phyloP scores from a whole-genome alignment of 768 basidiomycete species.

The Leccinum boreale region DNA sequence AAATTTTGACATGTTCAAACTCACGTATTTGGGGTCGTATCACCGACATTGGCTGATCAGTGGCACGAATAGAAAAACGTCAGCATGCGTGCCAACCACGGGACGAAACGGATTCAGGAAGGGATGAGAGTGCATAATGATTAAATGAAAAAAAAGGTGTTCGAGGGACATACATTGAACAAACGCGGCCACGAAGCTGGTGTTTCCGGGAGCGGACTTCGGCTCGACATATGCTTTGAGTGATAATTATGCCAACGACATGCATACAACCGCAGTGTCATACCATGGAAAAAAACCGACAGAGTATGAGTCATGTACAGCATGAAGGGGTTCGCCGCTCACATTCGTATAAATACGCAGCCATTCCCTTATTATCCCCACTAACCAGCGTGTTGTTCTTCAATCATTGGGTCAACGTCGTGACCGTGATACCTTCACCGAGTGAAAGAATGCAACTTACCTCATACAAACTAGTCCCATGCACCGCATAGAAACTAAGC shows the following conservation, averaged over 20 bases:
- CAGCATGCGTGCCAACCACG: background rate
- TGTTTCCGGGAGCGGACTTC: slow-evolving; percentile 60
- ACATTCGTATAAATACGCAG: slow-evolving; percentile 77
- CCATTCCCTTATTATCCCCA: slow-evolving; percentile 84
- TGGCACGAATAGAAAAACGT: background rate
- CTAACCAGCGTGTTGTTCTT: slow-evolving; percentile 84
- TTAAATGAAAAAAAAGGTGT: background rate
- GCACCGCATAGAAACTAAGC: slow-evolving; percentile 74
- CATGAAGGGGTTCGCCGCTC: slow-evolving; percentile 11
- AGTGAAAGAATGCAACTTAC: slow-evolving; percentile 31
- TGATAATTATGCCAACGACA: background rate
- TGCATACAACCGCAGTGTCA: background rate
- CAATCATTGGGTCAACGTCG: background rate
- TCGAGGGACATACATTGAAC: slow-evolving; percentile 52
- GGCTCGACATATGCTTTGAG: slow-evolving; percentile 60
- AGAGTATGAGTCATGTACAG: background rate
- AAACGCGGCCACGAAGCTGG: slow-evolving; percentile 72
- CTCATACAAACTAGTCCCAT: slow-evolving; percentile 77
- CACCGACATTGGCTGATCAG: slow-evolving; percentile 71
- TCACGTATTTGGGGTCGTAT: slow-evolving; percentile 77
- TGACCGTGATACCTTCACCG: background rate
- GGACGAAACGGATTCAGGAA: background rate
- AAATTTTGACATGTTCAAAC: slow-evolving; percentile 20
- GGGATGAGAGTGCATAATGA: background rate
- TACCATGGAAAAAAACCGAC: background rate